Base-by-base conservation (phyloP, 2,329 filamentous ascomycete species). In the Diplodia scrobiculata region DNA sequence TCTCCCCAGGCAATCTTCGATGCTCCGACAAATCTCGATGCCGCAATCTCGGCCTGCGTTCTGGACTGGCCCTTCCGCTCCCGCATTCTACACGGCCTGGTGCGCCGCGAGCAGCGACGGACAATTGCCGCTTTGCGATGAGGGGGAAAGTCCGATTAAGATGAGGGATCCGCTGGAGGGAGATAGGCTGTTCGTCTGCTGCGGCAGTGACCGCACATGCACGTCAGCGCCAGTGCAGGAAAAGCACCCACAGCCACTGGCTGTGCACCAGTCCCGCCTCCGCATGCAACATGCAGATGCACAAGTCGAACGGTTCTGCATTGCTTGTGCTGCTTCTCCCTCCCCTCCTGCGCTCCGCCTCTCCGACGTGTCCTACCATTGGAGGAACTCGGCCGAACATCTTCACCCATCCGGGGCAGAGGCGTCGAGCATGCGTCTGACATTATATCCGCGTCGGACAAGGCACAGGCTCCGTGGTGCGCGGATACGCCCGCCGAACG, bases 161-260 rank as follows among this genome's bases (percentile, higher is more conserved):
- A 50, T 11, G 41, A 36, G 41, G 29, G 38, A 32, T 47, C n/a
- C 19, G 32, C 48, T 21, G 32, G 32, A 50, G 32, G 14, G 10
- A 10, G 41, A 29, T 45, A 25, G 19, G 17, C 25, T 14, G 41
- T 36, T 5, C 9, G 10, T 19, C 32, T 19, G 32, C 29, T 36
- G 52, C 52, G 25, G 32, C 58, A 34, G 54, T 25, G 34, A 29
- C 34, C 29, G n/a, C 51, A 55, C 14, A 50, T 36, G 58, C 58
- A 51, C 58, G 58, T 62, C 58, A 62, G 58, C 58, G 58, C 41
- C 32, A 17, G 41, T 36, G 58, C 58, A 58, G 53, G 13, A 27
- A 19, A 19, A 19, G 14, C 52, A 54, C 21, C 25, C 5, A 59
- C 19, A 11, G 53, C 32, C n/a, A 13, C n/a, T 55, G 34, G 51